Base-by-base conservation (phyloP, 495 filamentous ascomycete genomes). In the Margaritispora aquatica region DNA sequence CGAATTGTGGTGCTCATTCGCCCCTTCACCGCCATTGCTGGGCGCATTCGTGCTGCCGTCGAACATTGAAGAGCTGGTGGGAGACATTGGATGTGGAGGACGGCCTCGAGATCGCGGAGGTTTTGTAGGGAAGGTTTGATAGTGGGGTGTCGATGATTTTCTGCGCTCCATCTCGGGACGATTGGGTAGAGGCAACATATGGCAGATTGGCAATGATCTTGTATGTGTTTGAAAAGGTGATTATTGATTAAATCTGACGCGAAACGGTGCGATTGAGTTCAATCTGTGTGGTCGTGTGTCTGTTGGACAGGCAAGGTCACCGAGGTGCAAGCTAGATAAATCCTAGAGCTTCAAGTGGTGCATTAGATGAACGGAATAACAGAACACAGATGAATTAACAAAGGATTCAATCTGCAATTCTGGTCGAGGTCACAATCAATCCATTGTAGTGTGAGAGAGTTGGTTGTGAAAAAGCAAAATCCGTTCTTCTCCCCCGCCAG, bases 101-200 rank as follows among this genome's bases (percentile, higher is more conserved):
- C 61, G 50, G 13, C 60, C 60, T 2, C 61, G 86, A n/a, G 87
- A 86, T 63, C 83, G 87, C 19, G 94, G 94, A 1, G 94, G 94
- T 47, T 85, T 84, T 0, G 90, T 96, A 26, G 91, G 90, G 68
- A 98, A 97, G 50, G 94, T 97, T 66, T 97, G 92, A 73, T 97
- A 98, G 68, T 89, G 88, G 34, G 86, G 80, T 11, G 86, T 87
- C 4, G 88, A 88, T 51, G 88, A 88, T 59, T 85, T 77, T 55
- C 83, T 88, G 50, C 77, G 75, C 11, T 66, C 61, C 61, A 68
- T 58, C 11, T 31, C 50, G 2, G 55, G 60, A 24, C 26, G 38
- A 15, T 9, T 31, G 29, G 26, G 22, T 22, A 29, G 44, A 17
- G 46, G 2, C 21, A 23, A 26, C 24, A 24, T 50, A 13, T 34